Evolutionary conservation across 192 early-diverging fungal species (phyloP).

Genomic region (Podochytrium sp.): DNA sequence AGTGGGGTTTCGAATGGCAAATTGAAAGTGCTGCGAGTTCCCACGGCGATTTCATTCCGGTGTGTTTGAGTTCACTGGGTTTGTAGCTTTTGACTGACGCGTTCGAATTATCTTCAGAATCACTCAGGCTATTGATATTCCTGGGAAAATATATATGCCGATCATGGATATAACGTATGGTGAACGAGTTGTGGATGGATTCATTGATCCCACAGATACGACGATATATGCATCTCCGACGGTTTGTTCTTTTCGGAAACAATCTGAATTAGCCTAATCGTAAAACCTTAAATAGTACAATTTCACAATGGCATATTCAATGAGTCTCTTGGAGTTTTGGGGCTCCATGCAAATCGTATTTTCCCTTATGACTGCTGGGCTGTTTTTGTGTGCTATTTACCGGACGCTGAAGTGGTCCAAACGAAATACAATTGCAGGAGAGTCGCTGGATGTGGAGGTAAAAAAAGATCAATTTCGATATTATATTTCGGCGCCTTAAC

Average conservation of each 20-base stretch:
- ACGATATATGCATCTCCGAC: conserved; percentile 20
- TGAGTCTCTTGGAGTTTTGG: conserved; percentile 32
- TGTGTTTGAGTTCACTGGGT: not conserved
- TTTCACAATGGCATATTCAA: conserved; percentile 41
- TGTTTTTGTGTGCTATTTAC: conserved; percentile 37
- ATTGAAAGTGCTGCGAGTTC: conserved; percentile 41
- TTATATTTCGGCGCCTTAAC: not conserved
- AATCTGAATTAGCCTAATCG: not conserved
- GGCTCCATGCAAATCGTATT: conserved; percentile 43
- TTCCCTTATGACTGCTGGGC: conserved; percentile 35
- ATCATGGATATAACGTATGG: conserved; percentile 55
- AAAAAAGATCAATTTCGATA: not conserved
- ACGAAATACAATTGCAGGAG: conserved; percentile 42
- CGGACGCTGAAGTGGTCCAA: conserved; percentile 44
- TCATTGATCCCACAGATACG: conserved; percentile 13
- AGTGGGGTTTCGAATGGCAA: conserved; percentile 47
- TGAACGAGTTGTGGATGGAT: conserved; percentile 33
- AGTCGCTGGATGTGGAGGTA: conserved; percentile 49
- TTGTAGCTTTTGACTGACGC: not conserved
- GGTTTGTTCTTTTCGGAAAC: conserved; percentile 1
- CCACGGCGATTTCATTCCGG: conserved; percentile 46
- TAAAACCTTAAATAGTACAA: conserved; percentile 31
- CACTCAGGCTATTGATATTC: not conserved
- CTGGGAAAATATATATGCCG: conserved; percentile 49
- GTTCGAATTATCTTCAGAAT: not conserved